Base-by-base conservation (phyloP, 331 rosid genomes). In the Rhamnella rubrinervis region DNA sequence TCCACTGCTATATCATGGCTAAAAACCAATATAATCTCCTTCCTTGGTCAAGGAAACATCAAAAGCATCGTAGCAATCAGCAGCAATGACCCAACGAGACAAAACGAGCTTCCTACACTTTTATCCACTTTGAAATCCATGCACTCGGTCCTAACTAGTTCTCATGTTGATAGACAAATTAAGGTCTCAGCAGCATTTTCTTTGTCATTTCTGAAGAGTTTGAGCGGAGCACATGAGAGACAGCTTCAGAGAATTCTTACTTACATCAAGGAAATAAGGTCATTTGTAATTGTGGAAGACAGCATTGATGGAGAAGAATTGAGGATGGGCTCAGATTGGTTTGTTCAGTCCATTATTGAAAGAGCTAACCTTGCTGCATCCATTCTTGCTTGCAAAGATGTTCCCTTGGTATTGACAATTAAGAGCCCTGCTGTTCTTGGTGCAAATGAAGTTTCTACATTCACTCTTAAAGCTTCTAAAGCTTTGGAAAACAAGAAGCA, bases 131-230 rank as follows among this genome's bases (percentile, higher is more conserved):
- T 85, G 25, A 74, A 71, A 79, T 76, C 76, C 51, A 38, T 87
- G 44, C 84, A 78, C 59, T 75, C 81, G 64, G 70, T 44, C 72
- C 82, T 89, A 57, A 37, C 72, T 8, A 71, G 78, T 66, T 70
- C 77, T 68, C 75, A 44, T 21, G 17, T 67, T 14, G 79, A 65
- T 40, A 65, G 18, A 18, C 76, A 76, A 82, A 80, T 85, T 41
- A 85, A 75, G 65, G 69, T 89, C 60, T 83, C 88, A 1, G 87
- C 78, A 7, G 86, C 88, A 66, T 87, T 87, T 82, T 80, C 96
- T 60, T 66, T 83, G 63, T 55, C 85, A 61, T 61, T 71, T 75
- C 69, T 89, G 58, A 75, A 77, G 70, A 83, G 80, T 66, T 31
- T 82, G 81, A 76, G 70, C 19, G 49, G 41, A 51, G 58, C 72